Percentiles rank a stretch among this genome's conserved stretches.
Conservation (phyloP, 2,329 filamentous ascomycete species). For the Trichothecium sympodiale region DNA sequence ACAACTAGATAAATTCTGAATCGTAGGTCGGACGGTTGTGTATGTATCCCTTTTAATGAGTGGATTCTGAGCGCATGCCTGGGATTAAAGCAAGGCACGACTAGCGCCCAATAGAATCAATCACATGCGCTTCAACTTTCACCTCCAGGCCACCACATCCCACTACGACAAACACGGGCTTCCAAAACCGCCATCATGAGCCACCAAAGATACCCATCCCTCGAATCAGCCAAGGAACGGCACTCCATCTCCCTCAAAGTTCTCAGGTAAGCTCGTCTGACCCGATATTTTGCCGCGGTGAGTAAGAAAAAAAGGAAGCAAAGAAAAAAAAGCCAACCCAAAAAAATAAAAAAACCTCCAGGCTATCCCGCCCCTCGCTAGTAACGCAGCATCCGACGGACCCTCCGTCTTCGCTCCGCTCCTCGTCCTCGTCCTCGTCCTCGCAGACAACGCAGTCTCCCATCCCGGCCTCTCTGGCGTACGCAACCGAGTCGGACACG, state of each 20-base stretch:
- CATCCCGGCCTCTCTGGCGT: constrained; percentile 61
- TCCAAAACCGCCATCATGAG: constrained; percentile 44
- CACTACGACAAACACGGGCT: too few relatives aligned
- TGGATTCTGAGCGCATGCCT: too few relatives aligned
- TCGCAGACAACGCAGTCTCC: constrained; percentile 21
- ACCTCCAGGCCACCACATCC: too few relatives aligned
- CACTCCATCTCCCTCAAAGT: constrained; percentile 73
- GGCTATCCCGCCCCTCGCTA: constrained; percentile 72
- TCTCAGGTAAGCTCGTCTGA: constrained; percentile 44
- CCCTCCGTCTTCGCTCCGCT: constrained; percentile 26
- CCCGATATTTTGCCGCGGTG: too few relatives aligned
- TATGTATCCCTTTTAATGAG: too few relatives aligned
- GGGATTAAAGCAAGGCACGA: too few relatives aligned
- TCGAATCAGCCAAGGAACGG: constrained; percentile 57
- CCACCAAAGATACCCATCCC: constrained; percentile 46
- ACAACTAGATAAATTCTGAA: too few relatives aligned
- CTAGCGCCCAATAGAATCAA: too few relatives aligned
- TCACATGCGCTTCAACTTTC: too few relatives aligned
- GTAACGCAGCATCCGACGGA: constrained; percentile 58
- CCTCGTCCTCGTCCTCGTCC: constrained; percentile 25
- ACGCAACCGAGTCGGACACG: constrained; percentile 33
- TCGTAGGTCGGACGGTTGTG: too few relatives aligned
- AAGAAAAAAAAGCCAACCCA: too few relatives aligned
- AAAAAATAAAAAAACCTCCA: constrained; percentile 25
- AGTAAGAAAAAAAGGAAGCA: too few relatives aligned